phyloP scores from a whole-genome alignment of 495 filamentous ascomycete species.

The Annulohypoxylon maeteangense region DNA sequence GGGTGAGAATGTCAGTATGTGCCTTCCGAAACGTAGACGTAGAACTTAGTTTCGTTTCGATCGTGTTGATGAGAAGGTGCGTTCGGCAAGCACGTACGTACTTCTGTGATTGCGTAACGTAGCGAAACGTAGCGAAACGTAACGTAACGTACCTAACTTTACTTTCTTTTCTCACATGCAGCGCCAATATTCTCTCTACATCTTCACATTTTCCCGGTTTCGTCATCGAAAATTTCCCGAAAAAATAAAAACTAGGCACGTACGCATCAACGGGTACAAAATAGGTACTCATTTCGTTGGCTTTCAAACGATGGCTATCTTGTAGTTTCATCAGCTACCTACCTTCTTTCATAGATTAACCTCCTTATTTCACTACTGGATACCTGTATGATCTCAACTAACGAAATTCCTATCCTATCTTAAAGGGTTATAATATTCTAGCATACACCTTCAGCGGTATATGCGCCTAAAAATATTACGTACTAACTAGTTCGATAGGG shows the following conservation, averaged over 20 bases:
- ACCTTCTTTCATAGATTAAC: neutral
- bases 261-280: neutral
- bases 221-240: neutral
- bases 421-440: neutral
- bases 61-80: too few species aligned
- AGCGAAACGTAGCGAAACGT: too few species aligned
- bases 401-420: neutral
- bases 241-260: neutral
- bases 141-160: neutral
- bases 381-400: neutral
- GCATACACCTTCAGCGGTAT: neutral
- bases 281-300: neutral
- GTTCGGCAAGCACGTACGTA: too few species aligned
- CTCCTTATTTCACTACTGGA: conserved; percentile 11
- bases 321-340: neutral
- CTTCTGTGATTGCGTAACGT: too few species aligned
- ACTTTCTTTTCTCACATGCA: neutral
- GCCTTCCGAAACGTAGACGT: too few species aligned
- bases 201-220: neutral
- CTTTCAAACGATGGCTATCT: neutral
- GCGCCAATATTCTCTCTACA: neutral
- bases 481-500: conserved; percentile 23
- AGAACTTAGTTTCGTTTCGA: neutral
- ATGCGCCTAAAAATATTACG: conserved; percentile 19
- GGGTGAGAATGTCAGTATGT: too few species aligned